A percentile compares a stretch with the other conserved stretches of the same genome.
phyloP scores from a whole-genome alignment of 257 asterid species.

The Marsdenia floribunda region DNA sequence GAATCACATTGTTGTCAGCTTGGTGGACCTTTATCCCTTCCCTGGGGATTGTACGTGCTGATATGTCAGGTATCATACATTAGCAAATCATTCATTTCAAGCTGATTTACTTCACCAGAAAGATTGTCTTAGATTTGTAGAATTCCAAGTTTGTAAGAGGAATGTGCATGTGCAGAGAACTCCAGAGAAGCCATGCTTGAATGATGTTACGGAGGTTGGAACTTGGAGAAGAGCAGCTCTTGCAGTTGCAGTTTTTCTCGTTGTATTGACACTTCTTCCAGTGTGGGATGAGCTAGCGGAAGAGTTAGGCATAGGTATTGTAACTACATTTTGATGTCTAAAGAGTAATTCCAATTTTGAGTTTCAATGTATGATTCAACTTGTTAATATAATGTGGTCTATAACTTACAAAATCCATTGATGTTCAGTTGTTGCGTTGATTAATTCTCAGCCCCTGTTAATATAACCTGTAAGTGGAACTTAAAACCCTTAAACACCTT shows the following conservation, averaged over 20 bases:
- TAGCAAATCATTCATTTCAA: not conserved
- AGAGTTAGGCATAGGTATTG: conserved; percentile 85
- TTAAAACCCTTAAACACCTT: no score
- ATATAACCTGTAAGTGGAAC: not conserved
- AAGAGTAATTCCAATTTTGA: conserved; percentile 34
- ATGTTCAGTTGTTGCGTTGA: not conserved
- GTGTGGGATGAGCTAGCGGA: conserved; percentile 98
- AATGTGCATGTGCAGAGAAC: conserved; percentile 47
- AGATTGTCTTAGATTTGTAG: not conserved
- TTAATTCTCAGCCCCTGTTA: not conserved
- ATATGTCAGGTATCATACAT: conserved; percentile 68
- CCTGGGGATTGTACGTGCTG: conserved; percentile 97
- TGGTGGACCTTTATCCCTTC: conserved; percentile 95
- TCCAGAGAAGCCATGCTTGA: conserved; percentile 91
- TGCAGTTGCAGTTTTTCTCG: conserved; percentile 44
- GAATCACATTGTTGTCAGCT: conserved; percentile 43
- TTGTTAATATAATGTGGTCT: conserved; percentile 4
- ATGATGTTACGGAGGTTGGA: conserved; percentile 93
- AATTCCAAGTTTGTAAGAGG: not conserved
- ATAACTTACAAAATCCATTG: not conserved
- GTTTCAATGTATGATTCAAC: conserved; percentile 12
- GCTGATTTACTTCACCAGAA: not conserved
- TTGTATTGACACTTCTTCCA: conserved; percentile 76
- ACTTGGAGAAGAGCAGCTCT: conserved; percentile 63
- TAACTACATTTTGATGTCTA: conserved; percentile 41